Base-by-base conservation (phyloP, 2,329 filamentous ascomycete species). In the Xylariaceae sp. region DNA sequence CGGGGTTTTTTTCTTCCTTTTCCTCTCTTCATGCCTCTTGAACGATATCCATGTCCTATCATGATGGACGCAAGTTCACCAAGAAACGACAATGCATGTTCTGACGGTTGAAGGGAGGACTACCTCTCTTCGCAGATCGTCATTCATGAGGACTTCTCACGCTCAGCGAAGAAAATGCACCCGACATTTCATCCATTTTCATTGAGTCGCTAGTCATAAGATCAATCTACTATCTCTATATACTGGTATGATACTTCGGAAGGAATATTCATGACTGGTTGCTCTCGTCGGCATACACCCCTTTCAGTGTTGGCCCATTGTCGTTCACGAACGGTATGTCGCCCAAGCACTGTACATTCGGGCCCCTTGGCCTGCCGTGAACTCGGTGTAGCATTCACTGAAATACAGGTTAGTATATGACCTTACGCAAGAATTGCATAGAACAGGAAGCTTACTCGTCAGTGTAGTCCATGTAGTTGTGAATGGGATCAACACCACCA, bases 331-430 rank as follows among this genome's bases (percentile, higher is more conserved):
- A 41, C 76, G 75, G 70, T 75, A 78, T 34, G 65, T 58, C 52
- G 67, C 65, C 73, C 72, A 78, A 61, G 70, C 69, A 61, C 70
- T 73, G 66, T 72, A 69, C 68, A 78, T 77, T 58, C 76, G 75
- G 35, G 68, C 69, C 49, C 68, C 64, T 68, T 80, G 78, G 8
- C 74, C 75, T 13, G 71, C 45, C 4, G 76, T 77, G 70, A 80
- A 80, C 67, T 77, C 73, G 45, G 73, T 69, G 68, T 77, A 78
- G 71, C 78, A 80, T 60, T 67, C 57, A 65, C 74, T 76, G 41
- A 51, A 55, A 49, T 47, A 53, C 8, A 1, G n/a, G 56, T 67
- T 73, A 60, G 74, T 68, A 23, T 60, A 56, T 3, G n/a, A n/a
- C n/a, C n/a, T n/a, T 23, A 37, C 3, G 66, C 4, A n/a, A 3